These are phyloP conservation scores for Clavulina sp. DNA, from an alignment of 768 basidiomycete genomes.

Conservation along the genomic window DNA sequence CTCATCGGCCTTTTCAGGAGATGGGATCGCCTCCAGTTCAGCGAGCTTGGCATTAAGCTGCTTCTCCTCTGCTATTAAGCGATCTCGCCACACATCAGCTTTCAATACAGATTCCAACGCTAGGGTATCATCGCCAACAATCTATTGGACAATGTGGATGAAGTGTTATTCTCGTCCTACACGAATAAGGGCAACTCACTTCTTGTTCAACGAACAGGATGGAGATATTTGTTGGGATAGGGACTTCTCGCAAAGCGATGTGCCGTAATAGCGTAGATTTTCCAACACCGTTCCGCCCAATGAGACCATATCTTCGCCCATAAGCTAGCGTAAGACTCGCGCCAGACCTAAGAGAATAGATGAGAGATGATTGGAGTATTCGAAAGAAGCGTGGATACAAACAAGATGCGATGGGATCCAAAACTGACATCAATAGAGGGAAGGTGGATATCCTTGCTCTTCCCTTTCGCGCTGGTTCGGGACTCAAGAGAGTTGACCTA, in stretches of 20 bases:
- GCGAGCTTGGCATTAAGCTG: slow-evolving; percentile 54
- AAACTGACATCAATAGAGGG: slow-evolving; percentile 93
- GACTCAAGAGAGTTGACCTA: slow-evolving; percentile 89
- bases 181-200: slow-evolving; percentile 30
- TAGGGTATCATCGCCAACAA: slow-evolving; percentile 80
- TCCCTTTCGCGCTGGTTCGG: slow-evolving; percentile 61
- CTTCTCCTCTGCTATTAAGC: slow-evolving; percentile 70
- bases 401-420: slow-evolving; percentile 87
- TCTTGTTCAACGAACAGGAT: slow-evolving; percentile 99
- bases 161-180: too few species aligned
- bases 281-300: slow-evolving; percentile 72
- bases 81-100: slow-evolving; percentile 98
- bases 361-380: slow-evolving; percentile 6
- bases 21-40: slow-evolving; percentile 35
- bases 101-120: slow-evolving; percentile 94
- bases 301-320: slow-evolving; percentile 80
- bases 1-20: slow-evolving; percentile 49
- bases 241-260: slow-evolving; percentile 87
- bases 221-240: slow-evolving; percentile 86
- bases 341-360: slow-evolving; percentile 36
- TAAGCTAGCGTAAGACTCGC: slow-evolving; percentile 76
- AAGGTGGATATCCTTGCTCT: slow-evolving; percentile 93
- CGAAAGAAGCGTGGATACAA: too few species aligned
- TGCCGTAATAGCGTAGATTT: slow-evolving; percentile 92
- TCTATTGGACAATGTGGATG: slow-evolving; percentile 26